Percentiles rank a stretch among this genome's conserved stretches.
Evolutionary conservation across 2,329 filamentous ascomycete genomes (phyloP).

Genomic region (Hypoxylon sp.): DNA sequence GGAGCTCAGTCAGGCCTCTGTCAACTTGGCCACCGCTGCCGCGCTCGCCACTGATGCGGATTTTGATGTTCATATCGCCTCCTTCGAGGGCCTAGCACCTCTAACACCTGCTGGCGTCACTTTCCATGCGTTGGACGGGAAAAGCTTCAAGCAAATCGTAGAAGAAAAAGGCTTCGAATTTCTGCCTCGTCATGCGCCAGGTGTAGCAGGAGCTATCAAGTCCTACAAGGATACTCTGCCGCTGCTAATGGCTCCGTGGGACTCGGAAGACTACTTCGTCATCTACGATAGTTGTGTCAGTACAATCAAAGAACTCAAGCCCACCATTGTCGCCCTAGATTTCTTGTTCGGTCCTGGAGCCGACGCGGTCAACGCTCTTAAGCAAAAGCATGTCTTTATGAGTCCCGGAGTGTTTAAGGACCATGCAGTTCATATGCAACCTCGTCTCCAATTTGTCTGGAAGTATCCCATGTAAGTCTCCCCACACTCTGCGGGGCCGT

Average conservation of each 20-base stretch:
- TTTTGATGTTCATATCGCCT: constrained; percentile 15
- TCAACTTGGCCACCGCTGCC: constrained; percentile 11
- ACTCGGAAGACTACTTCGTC: constrained; percentile 6
- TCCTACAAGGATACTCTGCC: constrained; percentile 16
- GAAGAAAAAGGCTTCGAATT: constrained; percentile 6
- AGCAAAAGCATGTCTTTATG: constrained; percentile 11
- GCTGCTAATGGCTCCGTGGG: constrained; percentile 15
- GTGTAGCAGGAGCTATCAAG: constrained; percentile 10
- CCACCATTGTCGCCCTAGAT: constrained; percentile 6
- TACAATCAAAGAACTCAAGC: constrained; percentile 11
- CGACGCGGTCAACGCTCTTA: constrained; percentile 16
- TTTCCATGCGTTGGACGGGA: constrained; percentile 8
- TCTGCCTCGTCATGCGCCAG: constrained; percentile 10
- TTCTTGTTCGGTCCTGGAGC: constrained; percentile 19
- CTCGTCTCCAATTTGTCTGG: constrained; percentile 9
- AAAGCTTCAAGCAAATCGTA: constrained; percentile 16
- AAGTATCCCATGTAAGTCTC: constrained; percentile 15
- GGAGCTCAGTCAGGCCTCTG: constrained; percentile 14
- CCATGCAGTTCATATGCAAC: constrained; percentile 20
- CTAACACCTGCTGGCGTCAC: constrained; percentile 2
- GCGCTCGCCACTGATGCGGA: constrained; percentile 13
- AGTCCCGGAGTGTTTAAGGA: constrained; percentile 19
- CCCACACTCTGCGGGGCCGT: too few relatives aligned
- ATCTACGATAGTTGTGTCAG: constrained; percentile 14
- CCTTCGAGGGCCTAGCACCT: constrained; percentile 2